phyloP scores from a whole-genome alignment of 805 yeast species.

The Zygoascus tannicola region DNA sequence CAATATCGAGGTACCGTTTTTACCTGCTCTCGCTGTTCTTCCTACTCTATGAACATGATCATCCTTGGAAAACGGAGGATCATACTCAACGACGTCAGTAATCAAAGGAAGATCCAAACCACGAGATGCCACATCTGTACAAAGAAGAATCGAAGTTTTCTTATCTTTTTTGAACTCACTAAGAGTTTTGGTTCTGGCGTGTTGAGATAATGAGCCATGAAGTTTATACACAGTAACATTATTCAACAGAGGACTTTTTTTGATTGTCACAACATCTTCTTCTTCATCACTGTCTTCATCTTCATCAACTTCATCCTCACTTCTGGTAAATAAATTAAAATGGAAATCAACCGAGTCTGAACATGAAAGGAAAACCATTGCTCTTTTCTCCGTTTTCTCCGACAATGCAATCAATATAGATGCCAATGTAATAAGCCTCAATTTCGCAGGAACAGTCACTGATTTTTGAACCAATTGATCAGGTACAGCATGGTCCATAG shows the following conservation, averaged over 20 bases:
- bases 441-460: conserved; percentile 84
- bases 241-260: conserved; percentile 46
- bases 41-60: conserved; percentile 97
- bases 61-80: conserved; percentile 88
- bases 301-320: conserved; percentile 34
- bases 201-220: conserved; percentile 89
- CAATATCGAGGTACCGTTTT: conserved; percentile 63
- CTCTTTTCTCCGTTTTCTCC: conserved; percentile 20
- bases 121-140: conserved; percentile 97
- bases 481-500: conserved; percentile 50
- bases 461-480: conserved; percentile 80
- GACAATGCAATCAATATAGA: conserved; percentile 50
- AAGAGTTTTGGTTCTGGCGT: conserved; percentile 68
- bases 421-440: conserved; percentile 73
- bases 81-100: conserved; percentile 80
- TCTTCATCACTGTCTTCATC: conserved; percentile 28
- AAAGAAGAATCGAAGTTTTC: conserved; percentile 50
- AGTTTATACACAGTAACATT: conserved; percentile 48
- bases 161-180: conserved; percentile 38
- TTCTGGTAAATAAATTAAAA: conserved; percentile 59
- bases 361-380: conserved; percentile 81
- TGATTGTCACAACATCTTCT: conserved; percentile 32
- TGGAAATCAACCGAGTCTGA: conserved; percentile 96
- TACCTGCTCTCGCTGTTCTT: conserved; percentile 97
- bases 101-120: conserved; percentile 89